Evolutionary conservation across 768 basidiomycete species (phyloP).

Genomic region (Mycena alexandri): DNA sequence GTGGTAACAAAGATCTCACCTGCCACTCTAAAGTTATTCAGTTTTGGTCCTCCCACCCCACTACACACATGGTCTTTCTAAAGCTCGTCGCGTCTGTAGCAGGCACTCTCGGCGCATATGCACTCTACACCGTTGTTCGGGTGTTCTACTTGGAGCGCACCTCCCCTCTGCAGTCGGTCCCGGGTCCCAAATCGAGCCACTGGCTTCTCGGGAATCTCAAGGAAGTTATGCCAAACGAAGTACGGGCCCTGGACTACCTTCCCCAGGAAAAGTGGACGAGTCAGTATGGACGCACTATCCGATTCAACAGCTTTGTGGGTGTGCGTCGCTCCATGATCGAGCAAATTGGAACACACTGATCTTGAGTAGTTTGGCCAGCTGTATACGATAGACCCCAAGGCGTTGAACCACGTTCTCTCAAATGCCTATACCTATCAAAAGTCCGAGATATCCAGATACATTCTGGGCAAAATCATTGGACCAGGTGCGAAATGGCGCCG

Average conservation of each 20-base stretch:
- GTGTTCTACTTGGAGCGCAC: conserved; percentile 19
- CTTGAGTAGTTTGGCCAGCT: conserved; percentile 43
- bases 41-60: too few relatives aligned
- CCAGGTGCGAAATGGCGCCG: conserved; percentile 6
- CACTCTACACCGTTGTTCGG: conserved; percentile 27
- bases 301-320: conserved; percentile 54
- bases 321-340: conserved; percentile 26
- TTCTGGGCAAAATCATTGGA: conserved; percentile 46
- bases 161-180: conserved; percentile 49
- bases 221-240: conserved; percentile 35
- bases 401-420: conserved; percentile 63
- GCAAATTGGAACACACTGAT: neutral
- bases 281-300: conserved; percentile 62
- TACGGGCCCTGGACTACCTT: too few relatives aligned
- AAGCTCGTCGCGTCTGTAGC: neutral
- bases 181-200: conserved; percentile 49
- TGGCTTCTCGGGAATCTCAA: conserved; percentile 48
- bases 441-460: conserved; percentile 44
- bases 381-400: conserved; percentile 62
- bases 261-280: conserved; percentile 59
- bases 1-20: too few relatives aligned
- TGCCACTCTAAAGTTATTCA: too few relatives aligned
- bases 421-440: conserved; percentile 61
- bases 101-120: conserved; percentile 10
- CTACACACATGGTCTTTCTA: neutral